Evolutionary conservation across 768 basidiomycete genomes (phyloP), one percentile per base, ranked within the genome.

Genomic region (Pleurotus sapidus): DNA sequence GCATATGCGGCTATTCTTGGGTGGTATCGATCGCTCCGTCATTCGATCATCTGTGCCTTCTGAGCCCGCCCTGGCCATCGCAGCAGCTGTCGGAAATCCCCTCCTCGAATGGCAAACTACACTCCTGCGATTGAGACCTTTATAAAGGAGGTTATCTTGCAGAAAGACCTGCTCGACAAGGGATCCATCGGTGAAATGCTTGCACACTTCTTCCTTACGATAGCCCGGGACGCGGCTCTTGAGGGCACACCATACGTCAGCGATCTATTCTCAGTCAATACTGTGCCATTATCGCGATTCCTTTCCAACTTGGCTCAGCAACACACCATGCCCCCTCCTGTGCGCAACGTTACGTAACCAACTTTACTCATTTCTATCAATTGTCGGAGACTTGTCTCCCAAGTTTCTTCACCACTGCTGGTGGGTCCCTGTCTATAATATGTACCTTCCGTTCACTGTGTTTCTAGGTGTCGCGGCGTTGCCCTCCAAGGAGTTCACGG

Each of bases 281-380:
- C 27, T 30, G 27, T 30, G 6, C 27, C 27, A 3, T 6, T 30
- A 30, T 30, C 27, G 27, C 27, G 8, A 30, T 30, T 30, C 6
- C 27, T 30, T 30, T 30, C 27, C 27, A 30, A 30, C 27, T 30
- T 30, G 8, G 27, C 6, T 30, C 27, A 30, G 8, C 27, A 30
- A 30, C 27, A 30, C 1, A 30, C 27, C 27, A 30, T 30, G 27
- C 27, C 27, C 27, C 6, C 27, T 30, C 27, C 6, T 30, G 4
- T 30, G 27, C 27, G 8, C 27, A 27, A n/a, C 14, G 17, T 18
- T n/a, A 27, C 20, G 25, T 57, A 17, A n/a, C 49, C 56, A 57
- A 57, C 40, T 57, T 57, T 30, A 57, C 46, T 8, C 47, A 57
- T 34, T 57, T 57, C 39, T 46, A 37, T 46, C 56, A 47, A 30